Base-by-base conservation (phyloP, 768 basidiomycete genomes). In the Rhizopogon rudus region DNA sequence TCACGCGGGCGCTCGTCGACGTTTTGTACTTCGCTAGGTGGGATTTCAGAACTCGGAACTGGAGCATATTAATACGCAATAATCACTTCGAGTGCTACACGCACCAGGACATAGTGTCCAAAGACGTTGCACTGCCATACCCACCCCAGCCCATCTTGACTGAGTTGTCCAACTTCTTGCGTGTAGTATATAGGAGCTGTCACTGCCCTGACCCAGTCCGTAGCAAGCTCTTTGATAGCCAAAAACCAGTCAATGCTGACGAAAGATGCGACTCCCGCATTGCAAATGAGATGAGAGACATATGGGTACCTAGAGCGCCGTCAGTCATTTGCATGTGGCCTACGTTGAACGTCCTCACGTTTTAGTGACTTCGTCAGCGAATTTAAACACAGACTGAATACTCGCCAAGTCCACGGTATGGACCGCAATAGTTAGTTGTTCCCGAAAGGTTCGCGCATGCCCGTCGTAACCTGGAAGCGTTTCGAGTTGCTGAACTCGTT, bases 101-200 rank as follows among this genome's bases (percentile, higher is more conserved):
- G 53, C 63, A 93, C 91, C 60, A 94, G 70, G 29, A 77, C 78
- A 64, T 86, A 93, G 68, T 93, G 91, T 0, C 86, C 84, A 54
- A 93, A 92, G 28, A 92, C 71, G 61, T 93, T 93, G 56, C 82
- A 87, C 64, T 93, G 89, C 89, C 91, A 94, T 6, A 85, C 80
- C 78, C 80, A 86, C 3, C 92, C 92, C 0, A 92, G 70, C 5
- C 86, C 83, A 59, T 94, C 90, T 4, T 71, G 69, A 58, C 82
- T 88, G 49, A 77, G 60, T 58, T 84, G 78, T 7, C 87, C 89
- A 10, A 56, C 63, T 29, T 75, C 67, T 65, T 93, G 89, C 4
- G 74, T 55, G 63, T 85, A 80, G 67, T 68, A 91, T 13, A 52
- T 60, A 1, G 88, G 89, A 3, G 70, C 54, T 5, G 84, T 82